These are phyloP conservation scores for Epichloe aotearoae DNA, from an alignment of 2,329 filamentous ascomycete genomes.

Conservation along the genomic window DNA sequence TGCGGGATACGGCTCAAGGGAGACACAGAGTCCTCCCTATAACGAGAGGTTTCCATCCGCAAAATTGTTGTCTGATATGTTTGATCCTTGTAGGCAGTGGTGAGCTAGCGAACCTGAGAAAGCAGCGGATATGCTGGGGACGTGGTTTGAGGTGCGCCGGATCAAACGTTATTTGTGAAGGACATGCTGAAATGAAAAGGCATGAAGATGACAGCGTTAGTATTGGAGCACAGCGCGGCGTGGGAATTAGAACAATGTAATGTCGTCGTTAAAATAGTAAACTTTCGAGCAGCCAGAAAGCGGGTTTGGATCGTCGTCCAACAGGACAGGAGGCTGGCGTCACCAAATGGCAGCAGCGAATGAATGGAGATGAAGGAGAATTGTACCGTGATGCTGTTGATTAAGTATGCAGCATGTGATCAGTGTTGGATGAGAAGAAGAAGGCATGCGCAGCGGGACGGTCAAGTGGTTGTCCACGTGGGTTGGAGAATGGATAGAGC, in stretches of 20 bases:
- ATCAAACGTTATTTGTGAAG: neutral
- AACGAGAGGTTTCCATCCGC: neutral
- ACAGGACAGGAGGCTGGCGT: neutral
- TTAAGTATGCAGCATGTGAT: neutral
- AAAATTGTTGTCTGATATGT: neutral
- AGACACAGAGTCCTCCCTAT: slow-evolving; percentile 10
- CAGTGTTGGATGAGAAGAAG: neutral
- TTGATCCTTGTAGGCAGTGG: neutral
- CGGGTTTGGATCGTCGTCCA: neutral
- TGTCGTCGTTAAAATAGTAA: neutral
- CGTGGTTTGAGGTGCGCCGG: neutral
- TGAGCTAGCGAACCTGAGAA: neutral
- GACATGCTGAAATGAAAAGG: neutral
- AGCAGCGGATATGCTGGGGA: neutral
- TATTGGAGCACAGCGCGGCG: neutral
- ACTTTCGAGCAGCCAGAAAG: neutral
- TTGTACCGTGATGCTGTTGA: neutral
- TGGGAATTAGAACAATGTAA: neutral
- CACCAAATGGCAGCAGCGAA: neutral
- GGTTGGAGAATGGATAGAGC: neutral
- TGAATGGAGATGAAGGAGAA: neutral
- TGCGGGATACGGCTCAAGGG: slow-evolving; percentile 8
- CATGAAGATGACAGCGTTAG: neutral
- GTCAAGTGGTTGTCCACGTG: slow-evolving; percentile 2
- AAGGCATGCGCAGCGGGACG: neutral